Evolutionary conservation across 495 filamentous ascomycete genomes (phyloP).

Genomic region (Daldinia caldariorum): DNA sequence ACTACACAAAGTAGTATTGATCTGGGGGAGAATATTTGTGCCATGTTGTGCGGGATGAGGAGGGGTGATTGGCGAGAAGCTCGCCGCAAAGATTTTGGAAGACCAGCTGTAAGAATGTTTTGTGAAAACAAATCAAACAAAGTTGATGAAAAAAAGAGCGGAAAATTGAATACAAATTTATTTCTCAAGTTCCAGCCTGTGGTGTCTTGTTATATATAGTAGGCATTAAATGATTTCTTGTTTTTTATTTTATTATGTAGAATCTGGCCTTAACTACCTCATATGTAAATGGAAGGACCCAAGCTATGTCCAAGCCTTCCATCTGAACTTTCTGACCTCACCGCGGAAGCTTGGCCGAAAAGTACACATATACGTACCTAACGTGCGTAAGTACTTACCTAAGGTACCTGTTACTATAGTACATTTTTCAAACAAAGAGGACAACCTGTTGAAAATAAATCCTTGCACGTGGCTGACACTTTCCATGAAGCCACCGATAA

Average conservation of each 20-base stretch:
- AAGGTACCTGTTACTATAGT: no score
- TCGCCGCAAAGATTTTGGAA: slow-evolving; percentile 36
- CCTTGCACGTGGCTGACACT: slow-evolving; percentile 37
- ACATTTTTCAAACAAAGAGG: slow-evolving; percentile 40
- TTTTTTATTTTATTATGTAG: slow-evolving; percentile 20
- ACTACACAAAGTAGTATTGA: slow-evolving; percentile 57
- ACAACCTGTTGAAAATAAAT: slow-evolving; percentile 44
- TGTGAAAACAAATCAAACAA: slow-evolving; percentile 3
- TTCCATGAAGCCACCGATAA: slow-evolving; percentile 45
- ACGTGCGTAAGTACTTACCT: no score
- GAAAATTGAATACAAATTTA: slow-evolving; percentile 13
- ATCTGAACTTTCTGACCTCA: slow-evolving; percentile 36
- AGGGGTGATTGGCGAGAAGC: slow-evolving; percentile 43
- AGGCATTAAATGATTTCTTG: slow-evolving; percentile 12
- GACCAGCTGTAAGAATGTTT: slow-evolving; percentile 33
- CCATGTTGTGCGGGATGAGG: slow-evolving; percentile 53
- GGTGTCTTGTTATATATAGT: slow-evolving; percentile 36
- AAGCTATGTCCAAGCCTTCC: slow-evolving; percentile 27
- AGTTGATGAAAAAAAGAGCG: slow-evolving; percentile 2
- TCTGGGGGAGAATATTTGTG: slow-evolving; percentile 55
- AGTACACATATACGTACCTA: slow-evolving; percentile 2
- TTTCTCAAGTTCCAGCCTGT: slow-evolving; percentile 18
- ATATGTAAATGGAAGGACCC: slow-evolving; percentile 6
- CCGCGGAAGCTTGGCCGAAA: slow-evolving; percentile 21
- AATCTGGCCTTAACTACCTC: slow-evolving; percentile 52